A percentile compares a stretch with the other conserved stretches of the same genome.
These are phyloP conservation scores for Pascua guehoae DNA, from an alignment of 1,284 basidiomycete genomes.

Conservation along the genomic window DNA sequence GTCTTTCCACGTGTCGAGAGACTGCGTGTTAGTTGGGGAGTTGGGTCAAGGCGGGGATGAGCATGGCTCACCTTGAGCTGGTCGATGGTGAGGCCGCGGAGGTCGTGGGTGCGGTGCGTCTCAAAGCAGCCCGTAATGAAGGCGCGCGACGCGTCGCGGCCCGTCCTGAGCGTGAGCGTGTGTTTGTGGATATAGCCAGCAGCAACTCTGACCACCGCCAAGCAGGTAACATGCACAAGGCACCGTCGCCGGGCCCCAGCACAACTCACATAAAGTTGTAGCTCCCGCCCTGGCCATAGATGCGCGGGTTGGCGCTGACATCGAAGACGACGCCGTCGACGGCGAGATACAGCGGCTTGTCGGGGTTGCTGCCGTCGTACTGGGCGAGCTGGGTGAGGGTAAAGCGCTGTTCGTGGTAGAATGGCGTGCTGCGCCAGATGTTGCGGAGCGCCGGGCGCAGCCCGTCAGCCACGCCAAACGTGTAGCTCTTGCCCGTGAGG, in stretches of 20 bases:
- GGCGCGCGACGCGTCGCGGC: constrained; percentile 78
- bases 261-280: constrained; percentile 52
- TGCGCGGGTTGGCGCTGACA: constrained; percentile 44
- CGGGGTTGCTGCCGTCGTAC: constrained; percentile 70
- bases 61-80: constrained; percentile 62
- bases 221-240: constrained; percentile 27
- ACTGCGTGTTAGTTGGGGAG: constrained; percentile 52
- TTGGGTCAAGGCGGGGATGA: background rate
- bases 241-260: background rate
- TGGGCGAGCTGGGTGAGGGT: constrained; percentile 55
- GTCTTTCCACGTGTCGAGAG: constrained; percentile 77
- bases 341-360: constrained; percentile 77
- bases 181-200: no score
- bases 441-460: background rate
- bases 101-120: constrained; percentile 79
- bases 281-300: constrained; percentile 48
- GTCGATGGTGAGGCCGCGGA: constrained; percentile 68
- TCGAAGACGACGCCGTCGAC: constrained; percentile 70
- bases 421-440: constrained; percentile 6
- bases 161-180: constrained; percentile 55
- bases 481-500: constrained; percentile 30
- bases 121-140: constrained; percentile 91
- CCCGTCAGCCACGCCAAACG: constrained; percentile 27
- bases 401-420: constrained; percentile 19
- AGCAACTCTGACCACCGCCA: no score